A percentile compares a stretch with the other conserved stretches of the same genome.
Conservation (phyloP, 495 filamentous ascomycete species). For the Penicillium roqueforti region DNA sequence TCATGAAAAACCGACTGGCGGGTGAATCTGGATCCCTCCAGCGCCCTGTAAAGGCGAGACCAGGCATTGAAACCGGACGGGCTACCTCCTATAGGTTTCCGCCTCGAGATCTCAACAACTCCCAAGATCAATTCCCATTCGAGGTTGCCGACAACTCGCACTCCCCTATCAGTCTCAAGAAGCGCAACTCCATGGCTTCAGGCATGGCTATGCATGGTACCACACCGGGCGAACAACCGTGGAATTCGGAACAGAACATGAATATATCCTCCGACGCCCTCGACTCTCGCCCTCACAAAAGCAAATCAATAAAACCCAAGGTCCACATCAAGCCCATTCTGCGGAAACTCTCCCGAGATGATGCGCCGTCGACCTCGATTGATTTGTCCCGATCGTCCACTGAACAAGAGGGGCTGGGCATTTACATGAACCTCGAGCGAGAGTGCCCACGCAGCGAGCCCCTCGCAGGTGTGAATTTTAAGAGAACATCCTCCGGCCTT, state of each 20-base stretch:
- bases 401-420: constrained; percentile 55
- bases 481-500: constrained; percentile 34
- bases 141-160: constrained; percentile 16
- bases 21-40: constrained; percentile 13
- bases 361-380: constrained; percentile 40
- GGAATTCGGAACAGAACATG: constrained; percentile 7
- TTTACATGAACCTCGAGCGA: constrained; percentile 48
- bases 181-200: constrained; percentile 9
- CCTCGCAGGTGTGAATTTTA: constrained; percentile 20
- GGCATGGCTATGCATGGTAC: constrained; percentile 10
- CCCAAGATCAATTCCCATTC: constrained; percentile 16
- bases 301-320: constrained; percentile 26
- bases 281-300: constrained; percentile 25
- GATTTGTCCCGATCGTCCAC: constrained; percentile 53
- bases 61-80: neutral
- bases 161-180: constrained; percentile 6
- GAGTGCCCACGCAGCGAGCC: constrained; percentile 30
- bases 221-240: constrained; percentile 13
- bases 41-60: constrained; percentile 7
- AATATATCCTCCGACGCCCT: constrained; percentile 21
- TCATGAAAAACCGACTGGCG: constrained; percentile 11
- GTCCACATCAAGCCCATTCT: constrained; percentile 55
- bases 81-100: constrained; percentile 7
- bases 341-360: constrained; percentile 51
- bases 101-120: constrained; percentile 7